Base-by-base conservation (phyloP, 768 basidiomycete species). In the Lactifluus volemus region DNA sequence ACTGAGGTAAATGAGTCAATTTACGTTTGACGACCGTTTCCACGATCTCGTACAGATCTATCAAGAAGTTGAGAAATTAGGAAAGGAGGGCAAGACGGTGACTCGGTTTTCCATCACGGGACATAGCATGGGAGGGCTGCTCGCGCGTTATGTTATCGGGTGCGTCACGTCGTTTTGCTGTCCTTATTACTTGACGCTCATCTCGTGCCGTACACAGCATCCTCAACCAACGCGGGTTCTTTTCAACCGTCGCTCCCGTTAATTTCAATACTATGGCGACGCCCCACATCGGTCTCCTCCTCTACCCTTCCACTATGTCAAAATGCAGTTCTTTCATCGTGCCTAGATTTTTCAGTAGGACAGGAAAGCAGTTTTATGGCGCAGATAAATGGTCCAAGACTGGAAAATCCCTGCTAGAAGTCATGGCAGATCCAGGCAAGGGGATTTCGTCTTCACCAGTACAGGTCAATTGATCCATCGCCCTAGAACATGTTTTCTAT, bases 211-310 rank as follows among this genome's bases (percentile, higher is more conserved):
- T 44, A 19, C 36, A 11, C 63, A 88, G 86, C 2, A 80, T 89
- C 49, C 74, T 92, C 34, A 73, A 83, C 59, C 84, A 86, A 57
- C 78, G 79, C 49, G 76, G 77, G 6, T 91, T 93, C 75, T 95
- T 95, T 68, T 77, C 84, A 2, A 73, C 75, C 2, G 79, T 92
- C 47, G 72, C 74, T 32, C 89, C 92, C 0, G 79, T 89, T 56
- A 92, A 91, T 70, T 95, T 94, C 71, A 83, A 82, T 57, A 90
- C 92, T 0, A 73, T 94, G 53, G 89, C 92, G 2, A 90, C 92
- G 0, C 92, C 92, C 1, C 86, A 91, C 63, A 76, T 92, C 44
- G 92, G 92, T 14, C 78, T 92, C 7, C 84, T 83, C 4, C 74
- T 76, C 67, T 85, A 86, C 63, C 77, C 79, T 30, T 82, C 84